Evolutionary conservation across 176 grass and related monocot species (phyloP), one percentile per base, ranked within the genome.

Genomic region (Aegilops tauschii): DNA sequence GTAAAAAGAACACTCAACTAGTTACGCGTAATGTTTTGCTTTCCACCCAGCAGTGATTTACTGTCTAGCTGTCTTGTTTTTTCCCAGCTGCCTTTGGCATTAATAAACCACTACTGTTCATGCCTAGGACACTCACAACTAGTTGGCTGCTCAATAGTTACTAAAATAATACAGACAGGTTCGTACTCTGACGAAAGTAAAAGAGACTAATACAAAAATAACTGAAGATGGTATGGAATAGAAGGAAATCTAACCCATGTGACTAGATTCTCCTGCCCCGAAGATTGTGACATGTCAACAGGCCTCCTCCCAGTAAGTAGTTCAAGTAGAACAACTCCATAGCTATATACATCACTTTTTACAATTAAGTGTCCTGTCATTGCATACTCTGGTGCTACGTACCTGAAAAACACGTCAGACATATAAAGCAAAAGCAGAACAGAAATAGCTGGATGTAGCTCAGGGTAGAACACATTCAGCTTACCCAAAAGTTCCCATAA

Each of bases 401-500:
- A 99, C 82, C 97, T 99, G 86, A 49, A 82, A 89, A 88, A 83
- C 56, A 92, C 2, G 28, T 64, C 32, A 80, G 35, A n/a, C 28
- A 45, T 58, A 83, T 87, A 49, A 85, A 77, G 32, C 77, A 91
- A 77, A 65, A 72, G 83, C 5, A 82, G 72, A 82, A 21, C 14
- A 82, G 50, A 82, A 65, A 78, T 65, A 82, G 40, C 21, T 65
- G 54, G 17, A 37, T 17, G 36, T 64, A 69, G 50, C 16, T 21
- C 45, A 85, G 85, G 2, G 71, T 64, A 61, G 39, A 32, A 76
- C 30, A 80, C 47, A 80, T 39, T 73, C 47, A 70, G 16, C 80
- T 91, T 94, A 99, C 97, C 97, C 97, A 67, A 99, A 99, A 80
- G 97, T 99, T 83, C 97, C 97, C 97, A 99, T 99, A 4, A 99